A percentile compares a stretch with the other conserved stretches of the same genome.
phyloP scores from a whole-genome alignment of 768 basidiomycete genomes.

The Saitozyma sp. region DNA sequence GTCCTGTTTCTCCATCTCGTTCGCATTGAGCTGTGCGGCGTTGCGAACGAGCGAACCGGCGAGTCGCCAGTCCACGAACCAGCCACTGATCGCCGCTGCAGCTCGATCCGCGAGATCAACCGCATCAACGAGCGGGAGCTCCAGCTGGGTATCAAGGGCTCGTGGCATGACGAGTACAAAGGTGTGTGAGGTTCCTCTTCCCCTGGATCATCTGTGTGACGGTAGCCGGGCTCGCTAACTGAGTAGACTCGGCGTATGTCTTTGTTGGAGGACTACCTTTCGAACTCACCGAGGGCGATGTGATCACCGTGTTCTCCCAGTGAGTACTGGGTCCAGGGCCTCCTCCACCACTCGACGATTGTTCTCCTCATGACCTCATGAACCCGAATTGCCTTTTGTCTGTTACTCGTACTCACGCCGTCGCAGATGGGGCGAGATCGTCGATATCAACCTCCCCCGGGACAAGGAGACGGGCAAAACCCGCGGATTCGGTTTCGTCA shows the following conservation, averaged over 20 bases:
- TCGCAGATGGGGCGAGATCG: conserved; percentile 87
- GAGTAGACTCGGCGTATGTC: conserved; percentile 85
- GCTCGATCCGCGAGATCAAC: conserved; percentile 89
- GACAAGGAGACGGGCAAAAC: conserved; percentile 90
- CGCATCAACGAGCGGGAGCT: conserved; percentile 90
- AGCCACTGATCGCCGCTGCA: conserved; percentile 47
- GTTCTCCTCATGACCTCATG: not conserved
- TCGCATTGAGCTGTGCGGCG: too few relatives aligned
- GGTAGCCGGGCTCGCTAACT: conserved; percentile 21
- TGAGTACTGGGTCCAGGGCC: conserved; percentile 56
- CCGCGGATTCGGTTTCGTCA: conserved; percentile 90
- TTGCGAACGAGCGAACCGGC: too few relatives aligned
- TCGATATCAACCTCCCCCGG: conserved; percentile 90
- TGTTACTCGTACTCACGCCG: not conserved
- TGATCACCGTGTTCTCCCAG: conserved; percentile 97
- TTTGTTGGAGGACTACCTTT: conserved; percentile 84
- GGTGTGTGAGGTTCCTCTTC: conserved; percentile 53
- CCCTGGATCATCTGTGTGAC: conserved; percentile 1
- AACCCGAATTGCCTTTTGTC: too few relatives aligned
- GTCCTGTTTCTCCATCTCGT: too few relatives aligned
- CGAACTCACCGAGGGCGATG: conserved; percentile 94
- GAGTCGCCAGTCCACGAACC: not conserved
- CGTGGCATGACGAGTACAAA: conserved; percentile 96
- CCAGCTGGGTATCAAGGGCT: conserved; percentile 65
- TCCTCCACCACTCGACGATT: not conserved